These are phyloP conservation scores for Aspergillus aculeatus DNA, from an alignment of 2,329 filamentous ascomycete genomes.

Conservation along the genomic window DNA sequence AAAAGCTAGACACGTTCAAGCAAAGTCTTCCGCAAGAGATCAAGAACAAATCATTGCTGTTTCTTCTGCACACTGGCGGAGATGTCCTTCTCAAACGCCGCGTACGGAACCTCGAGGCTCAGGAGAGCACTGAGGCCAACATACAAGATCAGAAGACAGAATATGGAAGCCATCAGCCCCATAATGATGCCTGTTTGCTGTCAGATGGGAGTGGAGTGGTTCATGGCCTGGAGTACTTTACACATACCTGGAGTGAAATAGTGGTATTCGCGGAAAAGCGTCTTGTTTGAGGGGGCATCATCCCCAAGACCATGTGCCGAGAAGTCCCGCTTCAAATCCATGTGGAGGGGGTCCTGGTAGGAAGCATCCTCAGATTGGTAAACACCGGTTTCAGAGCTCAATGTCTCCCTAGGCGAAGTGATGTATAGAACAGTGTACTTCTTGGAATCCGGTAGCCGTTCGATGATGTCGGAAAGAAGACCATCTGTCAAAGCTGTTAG, in stretches of 20 bases:
- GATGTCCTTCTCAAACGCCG: constrained; percentile 95
- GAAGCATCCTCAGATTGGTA: constrained; percentile 65
- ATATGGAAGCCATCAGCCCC: constrained; percentile 67
- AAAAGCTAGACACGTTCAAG: constrained; percentile 1
- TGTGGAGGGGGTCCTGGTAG: constrained; percentile 59
- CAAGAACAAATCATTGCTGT: constrained; percentile 51
- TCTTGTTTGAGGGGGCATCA: constrained; percentile 40
- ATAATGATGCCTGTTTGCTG: constrained; percentile 74
- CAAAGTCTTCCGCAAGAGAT: constrained; percentile 4
- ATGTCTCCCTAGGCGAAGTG: constrained; percentile 56
- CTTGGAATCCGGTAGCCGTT: constrained; percentile 48
- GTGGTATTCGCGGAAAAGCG: constrained; percentile 83
- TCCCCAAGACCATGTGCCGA: constrained; percentile 32
- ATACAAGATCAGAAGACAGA: constrained; percentile 74
- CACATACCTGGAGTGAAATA: constrained; percentile 78
- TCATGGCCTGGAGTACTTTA: background rate
- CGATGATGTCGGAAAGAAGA: constrained; percentile 48
- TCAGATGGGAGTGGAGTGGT: constrained; percentile 1
- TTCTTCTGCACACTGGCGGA: constrained; percentile 86
- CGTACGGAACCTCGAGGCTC: constrained; percentile 86
- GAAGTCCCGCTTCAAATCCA: constrained; percentile 71
- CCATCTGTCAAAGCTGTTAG: constrained; percentile 38
- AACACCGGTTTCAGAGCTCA: constrained; percentile 30
- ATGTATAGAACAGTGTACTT: constrained; percentile 75
- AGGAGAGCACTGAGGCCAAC: constrained; percentile 73